phyloP scores from a whole-genome alignment of 352 stramenopile genomes.

The Albugo candida region DNA sequence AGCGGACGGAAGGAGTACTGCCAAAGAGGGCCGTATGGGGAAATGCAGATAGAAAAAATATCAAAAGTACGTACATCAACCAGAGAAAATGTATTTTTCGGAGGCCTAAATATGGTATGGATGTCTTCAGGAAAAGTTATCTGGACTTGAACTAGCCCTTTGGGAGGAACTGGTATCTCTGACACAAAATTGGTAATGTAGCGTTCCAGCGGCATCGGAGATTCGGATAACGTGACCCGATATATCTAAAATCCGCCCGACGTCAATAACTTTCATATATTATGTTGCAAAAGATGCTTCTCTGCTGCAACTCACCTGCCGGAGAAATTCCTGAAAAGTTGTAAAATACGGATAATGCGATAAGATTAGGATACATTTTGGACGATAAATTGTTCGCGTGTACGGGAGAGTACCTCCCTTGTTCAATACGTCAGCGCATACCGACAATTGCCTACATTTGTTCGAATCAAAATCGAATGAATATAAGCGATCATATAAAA shows the following conservation, averaged over 20 bases:
- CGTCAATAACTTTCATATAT: neutral
- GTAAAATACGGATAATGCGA: constrained; percentile 93
- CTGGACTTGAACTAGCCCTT: constrained; percentile 79
- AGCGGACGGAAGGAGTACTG: constrained; percentile 86
- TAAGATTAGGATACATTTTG: constrained; percentile 85
- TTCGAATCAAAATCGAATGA: no score
- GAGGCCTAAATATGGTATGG: constrained; percentile 68
- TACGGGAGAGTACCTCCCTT: neutral
- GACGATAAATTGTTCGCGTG: constrained; percentile 68
- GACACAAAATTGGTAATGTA: constrained; percentile 94
- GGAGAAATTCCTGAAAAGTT: constrained; percentile 89
- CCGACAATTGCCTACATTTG: no score
- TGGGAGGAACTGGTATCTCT: constrained; percentile 90
- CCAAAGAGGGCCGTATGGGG: neutral
- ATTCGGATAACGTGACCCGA: constrained; percentile 55
- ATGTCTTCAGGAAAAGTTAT: constrained; percentile 75
- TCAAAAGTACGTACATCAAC: constrained; percentile 39
- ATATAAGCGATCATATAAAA: no score
- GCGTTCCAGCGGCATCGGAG: constrained; percentile 88
- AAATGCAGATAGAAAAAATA: neutral
- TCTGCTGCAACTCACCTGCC: constrained; percentile 50
- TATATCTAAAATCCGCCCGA: constrained; percentile 27
- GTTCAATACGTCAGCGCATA: no score
- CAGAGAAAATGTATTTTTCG: constrained; percentile 83
- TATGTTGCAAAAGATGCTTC: neutral